Evolutionary conservation across 2,329 filamentous ascomycete species (phyloP).

Genomic region (Exophiala alcalophila): DNA sequence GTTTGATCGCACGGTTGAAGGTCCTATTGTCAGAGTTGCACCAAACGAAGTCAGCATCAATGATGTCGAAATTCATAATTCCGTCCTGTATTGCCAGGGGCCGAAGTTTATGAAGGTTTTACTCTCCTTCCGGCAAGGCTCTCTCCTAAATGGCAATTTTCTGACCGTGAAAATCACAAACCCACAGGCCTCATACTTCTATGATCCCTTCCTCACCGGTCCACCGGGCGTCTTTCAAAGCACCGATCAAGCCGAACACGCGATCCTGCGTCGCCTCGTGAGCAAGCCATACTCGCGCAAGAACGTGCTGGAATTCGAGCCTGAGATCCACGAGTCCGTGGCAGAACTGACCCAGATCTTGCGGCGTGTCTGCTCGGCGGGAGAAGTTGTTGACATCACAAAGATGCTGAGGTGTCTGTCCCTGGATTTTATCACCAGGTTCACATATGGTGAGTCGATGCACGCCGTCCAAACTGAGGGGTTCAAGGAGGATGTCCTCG

Average conservation of each 20-base stretch:
- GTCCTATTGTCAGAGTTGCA: not conserved
- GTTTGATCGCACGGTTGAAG: not conserved
- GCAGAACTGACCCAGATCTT: not conserved
- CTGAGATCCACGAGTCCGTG: not conserved
- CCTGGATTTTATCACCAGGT: constrained; percentile 3
- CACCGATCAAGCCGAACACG: constrained; percentile 33
- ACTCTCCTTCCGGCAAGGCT: not conserved
- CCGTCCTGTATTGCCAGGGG: not conserved
- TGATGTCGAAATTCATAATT: not conserved
- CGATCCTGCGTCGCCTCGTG: constrained; percentile 11
- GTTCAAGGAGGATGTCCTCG: not conserved
- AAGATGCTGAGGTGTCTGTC: not conserved
- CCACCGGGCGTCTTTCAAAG: not conserved
- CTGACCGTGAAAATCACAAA: not conserved
- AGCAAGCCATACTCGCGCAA: constrained; percentile 11
- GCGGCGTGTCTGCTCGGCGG: not conserved
- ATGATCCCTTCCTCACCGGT: not conserved
- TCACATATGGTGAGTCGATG: constrained; percentile 1
- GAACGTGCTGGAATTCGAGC: not conserved
- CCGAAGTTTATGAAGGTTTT: not conserved
- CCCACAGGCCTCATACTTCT: constrained; percentile 1
- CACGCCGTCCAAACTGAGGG: not conserved
- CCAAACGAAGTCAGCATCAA: constrained; percentile 1
- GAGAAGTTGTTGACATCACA: not conserved
- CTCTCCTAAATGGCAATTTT: not conserved